Base-by-base conservation (phyloP, 1,139 yeast species). In the Blastobotrys capitulatus region DNA sequence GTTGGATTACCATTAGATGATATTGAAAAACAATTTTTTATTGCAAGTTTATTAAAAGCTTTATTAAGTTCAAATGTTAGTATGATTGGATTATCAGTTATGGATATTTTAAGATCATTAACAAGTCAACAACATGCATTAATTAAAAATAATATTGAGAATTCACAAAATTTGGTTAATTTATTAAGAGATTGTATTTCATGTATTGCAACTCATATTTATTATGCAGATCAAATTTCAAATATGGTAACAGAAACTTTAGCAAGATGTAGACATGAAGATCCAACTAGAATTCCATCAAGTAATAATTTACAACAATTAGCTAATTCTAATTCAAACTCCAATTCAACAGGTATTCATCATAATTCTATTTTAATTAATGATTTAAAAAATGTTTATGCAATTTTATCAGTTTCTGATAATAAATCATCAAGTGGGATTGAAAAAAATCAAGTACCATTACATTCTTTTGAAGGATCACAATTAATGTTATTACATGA, bases 81-180 rank as follows among this genome's bases (percentile, higher is more conserved):
- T 62, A 80, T 90, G 78, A 83, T 89, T 55, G 97, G 97, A 0
- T 72, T 92, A 42, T 86, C 96, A 12, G 86, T 89, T n/a, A 75
- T 89, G 42, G 97, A 90, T 63, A 77, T 83, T 54, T 73, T 86
- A 64, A 79, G 85, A 53, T 79, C 79, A 45, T 67, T 92, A 15
- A 69, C 86, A 44, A 65, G 70, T 6, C 75, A 83, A 48, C 94
- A 88, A 61, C 67, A 80, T 20, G 67, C 72, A 18, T 64, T 79
- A 44, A 65, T 78, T 36, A 58, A 72, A 15, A 43, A 50, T 32
- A 46, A 50, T 38, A 40, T 47, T 13, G 39, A 41, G 9, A 38
- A 42, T n/a, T 19, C 38, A 2, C 38, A 39, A 39, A 48, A 41
- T 31, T 53, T 66, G 22, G 53, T 70, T 3, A 53, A 45, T 13